Conservation (phyloP, 352 stramenopile genomes). For the Pythium biforme region DNA sequence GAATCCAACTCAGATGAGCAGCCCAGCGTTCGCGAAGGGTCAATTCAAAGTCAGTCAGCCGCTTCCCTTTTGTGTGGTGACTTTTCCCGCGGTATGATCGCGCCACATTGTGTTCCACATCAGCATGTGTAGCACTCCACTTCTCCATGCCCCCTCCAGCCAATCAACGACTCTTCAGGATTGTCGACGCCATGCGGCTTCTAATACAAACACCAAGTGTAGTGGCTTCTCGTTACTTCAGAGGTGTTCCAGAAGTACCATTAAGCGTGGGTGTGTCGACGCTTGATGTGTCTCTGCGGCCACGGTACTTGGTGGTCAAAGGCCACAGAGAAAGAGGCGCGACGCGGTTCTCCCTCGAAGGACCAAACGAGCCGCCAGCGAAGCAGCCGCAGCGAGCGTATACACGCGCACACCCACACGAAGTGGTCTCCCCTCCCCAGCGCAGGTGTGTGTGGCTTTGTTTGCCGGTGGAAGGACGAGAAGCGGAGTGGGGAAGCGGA, state of each 20-base stretch:
- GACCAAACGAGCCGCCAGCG: neutral
- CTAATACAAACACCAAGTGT: conserved; percentile 21
- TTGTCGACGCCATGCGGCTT: conserved; percentile 5
- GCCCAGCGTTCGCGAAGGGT: neutral
- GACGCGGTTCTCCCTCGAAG: neutral
- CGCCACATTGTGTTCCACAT: conserved; percentile 14
- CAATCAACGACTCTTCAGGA: conserved; percentile 37
- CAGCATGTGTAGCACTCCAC: neutral
- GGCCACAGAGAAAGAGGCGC: conserved; percentile 27
- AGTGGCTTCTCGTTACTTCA: conserved; percentile 21
- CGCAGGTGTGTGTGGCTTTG: neutral
- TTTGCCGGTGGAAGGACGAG: neutral
- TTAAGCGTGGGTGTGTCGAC: conserved; percentile 26
- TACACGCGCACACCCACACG: too few species aligned
- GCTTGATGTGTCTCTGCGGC: conserved; percentile 29
- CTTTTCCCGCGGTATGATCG: conserved; percentile 19
- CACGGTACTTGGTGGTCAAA: conserved; percentile 36
- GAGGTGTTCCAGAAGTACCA: conserved; percentile 24
- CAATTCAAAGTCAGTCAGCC: too few species aligned
- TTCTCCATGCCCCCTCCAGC: conserved; percentile 10
- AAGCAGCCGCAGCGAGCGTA: neutral
- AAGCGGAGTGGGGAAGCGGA: neutral
- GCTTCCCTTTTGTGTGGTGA: neutral
- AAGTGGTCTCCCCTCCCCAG: neutral
- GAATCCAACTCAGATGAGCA: conserved; percentile 1